Evolutionary conservation across 345 rosid species (phyloP), one percentile per base, ranked within the genome.

Genomic region (Aethionema arabicum): DNA sequence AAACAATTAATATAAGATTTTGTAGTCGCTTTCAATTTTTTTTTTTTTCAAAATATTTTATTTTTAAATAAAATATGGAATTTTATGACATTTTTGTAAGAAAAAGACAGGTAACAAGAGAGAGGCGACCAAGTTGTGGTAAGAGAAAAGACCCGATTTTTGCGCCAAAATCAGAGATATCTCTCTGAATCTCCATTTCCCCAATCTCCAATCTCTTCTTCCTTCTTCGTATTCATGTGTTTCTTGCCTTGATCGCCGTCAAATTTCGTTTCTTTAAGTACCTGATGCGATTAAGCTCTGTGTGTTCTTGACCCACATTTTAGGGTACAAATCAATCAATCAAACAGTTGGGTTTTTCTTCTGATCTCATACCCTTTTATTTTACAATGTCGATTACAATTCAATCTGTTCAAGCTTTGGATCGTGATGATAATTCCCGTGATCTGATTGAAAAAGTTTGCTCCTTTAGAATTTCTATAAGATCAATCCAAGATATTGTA

Each of bases 111-210:
- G 49, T 6, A 30, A 27, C n/a, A 46, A 46, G 69, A 49, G n/a
- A 42, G 66, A 58, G 52, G 42, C 51, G 67, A 69, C 63, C 43
- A 61, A 69, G 61, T 52, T 52, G 60, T 52, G 73, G 73, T 45
- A 36, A 45, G 41, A 42, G 36, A 33, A 32, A 15, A 51, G 67
- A 60, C 48, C 66, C 75, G 70, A 37, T 57, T 32, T 43, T 71
- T 58, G 66, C 75, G 75, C 70, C 75, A 71, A 71, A 71, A 71
- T 61, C 70, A 65, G 35, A 49, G 70, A 52, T 41, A 51, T 47
- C 12, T 35, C 46, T 47, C 59, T 27, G 27, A 27, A 52, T 16
- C 32, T 8, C 27, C n/a, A 36, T 36, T 15, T 53, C 38, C 38
- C 5, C 21, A 46, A 30, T 29, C 21, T 45, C n/a, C 15, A 12